Evolutionary conservation across 1,284 basidiomycete species (phyloP).

Genomic region (Apiotrichum sp.): DNA sequence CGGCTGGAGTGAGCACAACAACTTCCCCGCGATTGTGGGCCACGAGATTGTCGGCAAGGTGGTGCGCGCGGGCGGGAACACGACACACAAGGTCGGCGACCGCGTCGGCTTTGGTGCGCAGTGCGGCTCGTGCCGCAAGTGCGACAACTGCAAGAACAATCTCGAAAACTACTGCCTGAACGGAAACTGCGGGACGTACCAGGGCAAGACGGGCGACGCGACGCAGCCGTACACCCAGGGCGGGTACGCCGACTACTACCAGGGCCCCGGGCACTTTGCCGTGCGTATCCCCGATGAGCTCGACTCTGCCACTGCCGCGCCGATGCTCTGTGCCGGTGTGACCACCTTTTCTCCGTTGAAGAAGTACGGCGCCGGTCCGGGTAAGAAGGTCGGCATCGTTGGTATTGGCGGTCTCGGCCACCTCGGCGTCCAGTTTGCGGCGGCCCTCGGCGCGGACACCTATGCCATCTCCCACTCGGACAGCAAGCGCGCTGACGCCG

Average conservation of each 20-base stretch:
- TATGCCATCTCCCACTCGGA: conserved; percentile 61
- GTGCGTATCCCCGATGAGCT: conserved; percentile 62
- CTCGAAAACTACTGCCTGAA: conserved; percentile 52
- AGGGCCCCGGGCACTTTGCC: conserved; percentile 60
- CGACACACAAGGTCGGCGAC: conserved; percentile 57
- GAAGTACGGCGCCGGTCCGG: conserved; percentile 55
- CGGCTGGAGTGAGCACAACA: conserved; percentile 20
- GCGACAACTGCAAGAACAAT: conserved; percentile 53
- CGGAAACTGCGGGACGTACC: conserved; percentile 13
- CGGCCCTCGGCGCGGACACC: conserved; percentile 57
- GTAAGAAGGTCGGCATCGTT: conserved; percentile 62
- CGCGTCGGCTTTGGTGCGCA: conserved; percentile 62
- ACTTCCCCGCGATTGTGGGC: conserved; percentile 34
- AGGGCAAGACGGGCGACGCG: conserved; percentile 17
- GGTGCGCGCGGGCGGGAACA: conserved; percentile 42
- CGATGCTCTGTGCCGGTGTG: conserved; percentile 57
- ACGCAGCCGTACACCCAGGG: conserved; percentile 20
- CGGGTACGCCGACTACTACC: conserved; percentile 27
- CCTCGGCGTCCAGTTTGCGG: conserved; percentile 56
- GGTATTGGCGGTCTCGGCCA: conserved; percentile 58
- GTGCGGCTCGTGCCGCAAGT: conserved; percentile 54
- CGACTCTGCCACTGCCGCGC: conserved; percentile 53
- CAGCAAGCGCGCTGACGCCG: conserved; percentile 59
- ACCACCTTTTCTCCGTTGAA: conserved; percentile 62
- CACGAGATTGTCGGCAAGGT: conserved; percentile 52